Base-by-base conservation (phyloP, 2,329 filamentous ascomycete genomes). In the Aspergillus thermomutatus region DNA sequence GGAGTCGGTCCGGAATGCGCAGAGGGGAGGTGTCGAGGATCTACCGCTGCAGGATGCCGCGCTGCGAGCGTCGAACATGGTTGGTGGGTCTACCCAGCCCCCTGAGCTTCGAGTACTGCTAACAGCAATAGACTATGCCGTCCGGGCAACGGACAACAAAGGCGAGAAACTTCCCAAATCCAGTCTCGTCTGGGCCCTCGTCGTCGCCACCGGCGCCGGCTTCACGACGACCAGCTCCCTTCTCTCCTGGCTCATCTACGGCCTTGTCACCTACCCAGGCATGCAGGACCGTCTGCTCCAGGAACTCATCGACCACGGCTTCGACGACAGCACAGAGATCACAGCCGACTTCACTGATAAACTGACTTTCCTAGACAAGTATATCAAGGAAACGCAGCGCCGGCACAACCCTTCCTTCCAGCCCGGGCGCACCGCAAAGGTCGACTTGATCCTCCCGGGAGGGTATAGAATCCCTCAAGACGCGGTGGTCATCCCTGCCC, bases 341-440 rank as follows among this genome's bases (percentile, higher is more conserved):
- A 80, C 79, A 0, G 70, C 79, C 0, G 82, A 84, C 9, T 58
- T 80, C 2, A 79, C 78, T 2, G 71, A 78, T 51, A 70, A 74
- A 46, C 76, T 87, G 5, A 64, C 72, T 1, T 85, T 80, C 52
- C 63, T 66, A 1, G 67, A 72, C 40, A 69, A 71, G 14, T 69
- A 61, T n/a, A 64, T 87, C 75, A 86, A 87, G 69, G 84, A 87
- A 66, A 83, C 79, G 0, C 83, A 84, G 66, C 79, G 84, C 2
- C 74, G 75, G 3, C 84, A 87, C 72, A 86, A 83, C 69, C 82
- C 84, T 0, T 83, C 82, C 0, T 87, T 81, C 72, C 84, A 87
- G 62, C 82, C 85, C 0, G 84, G 75, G 1, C 82, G 85, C 28
- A 87, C 81, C 1, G 73, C 84, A 2, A 80, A 80, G 58, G 72